Percentiles rank a stretch among this genome's conserved stretches.
phyloP scores from a whole-genome alignment of 2,329 filamentous ascomycete species.

The Diaporthe ampelina region DNA sequence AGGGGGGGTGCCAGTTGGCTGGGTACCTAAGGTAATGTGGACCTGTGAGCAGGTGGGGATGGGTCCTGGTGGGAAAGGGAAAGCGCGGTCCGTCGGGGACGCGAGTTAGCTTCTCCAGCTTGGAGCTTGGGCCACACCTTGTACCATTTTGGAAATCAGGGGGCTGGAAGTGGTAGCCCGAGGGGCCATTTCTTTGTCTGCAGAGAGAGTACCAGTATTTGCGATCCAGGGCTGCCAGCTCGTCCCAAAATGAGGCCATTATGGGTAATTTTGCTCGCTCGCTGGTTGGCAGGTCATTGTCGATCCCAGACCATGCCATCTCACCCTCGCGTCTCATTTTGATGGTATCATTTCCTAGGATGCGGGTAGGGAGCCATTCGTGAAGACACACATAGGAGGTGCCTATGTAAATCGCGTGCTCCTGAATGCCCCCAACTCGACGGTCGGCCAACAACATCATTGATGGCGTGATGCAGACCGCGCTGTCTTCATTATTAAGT shows the following conservation, averaged over 20 bases:
- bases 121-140: constrained; percentile 37
- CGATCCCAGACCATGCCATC: neutral
- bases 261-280: neutral
- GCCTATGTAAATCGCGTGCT: neutral
- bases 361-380: neutral
- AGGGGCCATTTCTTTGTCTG: neutral
- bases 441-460: neutral
- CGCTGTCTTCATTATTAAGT: neutral
- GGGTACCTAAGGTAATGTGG: neutral
- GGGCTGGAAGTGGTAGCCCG: constrained; percentile 24
- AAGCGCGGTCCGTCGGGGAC: neutral
- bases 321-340: neutral
- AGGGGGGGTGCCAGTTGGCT: constrained; percentile 17
- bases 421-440: no score
- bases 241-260: constrained; percentile 5
- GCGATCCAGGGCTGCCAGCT: neutral
- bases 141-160: constrained; percentile 22
- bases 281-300: neutral
- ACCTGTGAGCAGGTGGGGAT: constrained; percentile 4
- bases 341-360: neutral
- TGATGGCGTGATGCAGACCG: neutral
- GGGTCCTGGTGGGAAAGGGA: constrained; percentile 14
- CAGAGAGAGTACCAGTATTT: neutral
- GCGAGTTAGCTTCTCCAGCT: constrained; percentile 1
- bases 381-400: no score